Evolutionary conservation across 1,139 yeast species (phyloP).

Genomic region (Candida neerlandica): DNA sequence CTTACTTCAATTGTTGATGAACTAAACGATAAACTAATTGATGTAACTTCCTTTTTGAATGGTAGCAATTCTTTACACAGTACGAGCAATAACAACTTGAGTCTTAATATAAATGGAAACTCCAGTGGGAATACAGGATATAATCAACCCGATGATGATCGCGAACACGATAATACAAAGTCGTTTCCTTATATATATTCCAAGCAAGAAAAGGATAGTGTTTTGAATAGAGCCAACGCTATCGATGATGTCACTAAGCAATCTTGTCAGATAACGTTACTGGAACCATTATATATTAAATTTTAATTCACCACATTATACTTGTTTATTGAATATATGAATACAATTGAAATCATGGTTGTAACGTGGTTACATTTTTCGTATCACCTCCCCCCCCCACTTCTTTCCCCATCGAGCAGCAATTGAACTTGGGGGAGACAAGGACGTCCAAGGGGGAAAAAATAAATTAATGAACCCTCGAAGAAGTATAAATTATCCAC

Average conservation of each 20-base stretch:
- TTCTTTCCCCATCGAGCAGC: too few species aligned
- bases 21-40: slow-evolving; percentile 46
- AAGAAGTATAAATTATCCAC: too few species aligned
- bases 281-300: slow-evolving; percentile 33
- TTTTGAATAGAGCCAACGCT: slow-evolving; percentile 22
- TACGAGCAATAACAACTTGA: slow-evolving; percentile 13
- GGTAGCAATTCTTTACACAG: slow-evolving; percentile 15
- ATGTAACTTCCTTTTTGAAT: slow-evolving; percentile 44
- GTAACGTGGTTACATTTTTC: neutral
- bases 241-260: slow-evolving; percentile 25
- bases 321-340: neutral
- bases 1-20: slow-evolving; percentile 46
- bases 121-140: slow-evolving; percentile 7
- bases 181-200: slow-evolving; percentile 21
- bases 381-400: neutral
- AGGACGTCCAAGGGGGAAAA: too few species aligned
- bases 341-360: neutral
- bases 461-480: neutral
- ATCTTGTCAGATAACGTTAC: slow-evolving; percentile 24
- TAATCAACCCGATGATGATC: neutral
- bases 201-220: slow-evolving; percentile 24
- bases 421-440: neutral
- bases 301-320: slow-evolving; percentile 18
- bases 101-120: slow-evolving; percentile 7
- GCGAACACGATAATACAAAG: slow-evolving; percentile 9